phyloP scores from a whole-genome alignment of 2,329 filamentous ascomycete species.

The Chrysoporthe austroafricana region DNA sequence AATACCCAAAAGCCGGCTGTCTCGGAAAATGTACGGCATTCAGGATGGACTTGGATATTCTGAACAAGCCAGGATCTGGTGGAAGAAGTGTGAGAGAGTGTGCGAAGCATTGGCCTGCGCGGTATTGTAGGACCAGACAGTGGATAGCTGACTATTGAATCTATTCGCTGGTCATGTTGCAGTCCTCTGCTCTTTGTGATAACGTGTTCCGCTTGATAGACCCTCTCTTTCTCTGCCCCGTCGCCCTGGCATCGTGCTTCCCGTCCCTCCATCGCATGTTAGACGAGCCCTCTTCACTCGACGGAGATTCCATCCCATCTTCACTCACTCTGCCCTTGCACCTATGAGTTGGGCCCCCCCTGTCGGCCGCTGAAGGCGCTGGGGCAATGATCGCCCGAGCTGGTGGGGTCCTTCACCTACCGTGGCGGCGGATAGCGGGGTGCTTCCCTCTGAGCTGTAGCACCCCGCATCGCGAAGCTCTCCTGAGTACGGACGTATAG shows the following conservation, averaged over 20 bases:
- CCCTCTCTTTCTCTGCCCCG: no score
- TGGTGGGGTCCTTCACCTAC: slow-evolving; percentile 8
- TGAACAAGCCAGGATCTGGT: slow-evolving; percentile 39
- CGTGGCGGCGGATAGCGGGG: slow-evolving; percentile 20
- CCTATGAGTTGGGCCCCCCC: background rate
- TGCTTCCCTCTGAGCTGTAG: slow-evolving; percentile 7
- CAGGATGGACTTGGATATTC: slow-evolving; percentile 16
- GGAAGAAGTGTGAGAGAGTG: slow-evolving; percentile 29
- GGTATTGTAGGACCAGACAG: slow-evolving; percentile 34
- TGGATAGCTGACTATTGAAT: slow-evolving; percentile 58
- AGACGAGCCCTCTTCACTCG: no score
- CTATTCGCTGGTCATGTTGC: slow-evolving; percentile 44
- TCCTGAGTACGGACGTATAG: no score
- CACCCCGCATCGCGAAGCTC: slow-evolving; percentile 20
- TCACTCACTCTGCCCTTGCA: background rate
- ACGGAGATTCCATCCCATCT: background rate
- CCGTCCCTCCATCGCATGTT: background rate
- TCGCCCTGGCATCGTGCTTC: background rate
- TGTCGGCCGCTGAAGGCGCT: background rate
- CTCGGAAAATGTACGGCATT: slow-evolving; percentile 21
- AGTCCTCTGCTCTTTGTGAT: background rate
- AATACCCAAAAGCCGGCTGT: slow-evolving; percentile 3
- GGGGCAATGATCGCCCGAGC: slow-evolving; percentile 22
- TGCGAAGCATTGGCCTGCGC: slow-evolving; percentile 23
- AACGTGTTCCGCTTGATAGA: background rate